A percentile compares a stretch with the other conserved stretches of the same genome.
These are phyloP conservation scores for Scutellaria baicalensis DNA, from an alignment of 257 asterid genomes.

Conservation along the genomic window DNA sequence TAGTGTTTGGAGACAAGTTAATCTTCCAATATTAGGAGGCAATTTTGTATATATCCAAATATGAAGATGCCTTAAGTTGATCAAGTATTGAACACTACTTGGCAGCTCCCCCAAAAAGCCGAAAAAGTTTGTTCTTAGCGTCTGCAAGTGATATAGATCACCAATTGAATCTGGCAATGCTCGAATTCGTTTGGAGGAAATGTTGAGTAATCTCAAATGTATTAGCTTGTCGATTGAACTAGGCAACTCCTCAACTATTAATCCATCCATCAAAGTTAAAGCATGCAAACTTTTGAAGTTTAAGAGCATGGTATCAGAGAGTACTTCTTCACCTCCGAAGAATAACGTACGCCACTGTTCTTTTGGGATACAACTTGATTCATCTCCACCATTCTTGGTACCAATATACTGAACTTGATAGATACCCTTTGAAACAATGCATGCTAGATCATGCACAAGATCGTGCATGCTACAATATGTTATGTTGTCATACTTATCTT, in stretches of 20 bases:
- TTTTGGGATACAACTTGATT: neutral
- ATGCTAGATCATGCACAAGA: neutral
- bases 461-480: neutral
- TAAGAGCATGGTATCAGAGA: neutral
- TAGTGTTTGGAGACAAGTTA: neutral
- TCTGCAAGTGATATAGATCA: neutral
- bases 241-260: too few species aligned
- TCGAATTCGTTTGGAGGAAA: neutral
- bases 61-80: neutral
- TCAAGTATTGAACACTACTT: neutral
- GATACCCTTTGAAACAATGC: neutral
- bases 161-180: neutral
- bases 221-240: neutral
- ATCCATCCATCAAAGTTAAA: neutral
- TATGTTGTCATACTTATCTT: neutral
- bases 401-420: neutral
- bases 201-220: neutral
- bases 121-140: neutral
- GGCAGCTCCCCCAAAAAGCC: neutral
- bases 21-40: neutral
- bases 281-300: neutral
- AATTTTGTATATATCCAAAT: neutral
- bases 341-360: neutral
- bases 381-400: neutral
- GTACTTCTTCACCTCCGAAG: neutral